Evolutionary conservation across 1,284 basidiomycete genomes (phyloP), one percentile per base, ranked within the genome.

Genomic region (Rhodofomes roseus): DNA sequence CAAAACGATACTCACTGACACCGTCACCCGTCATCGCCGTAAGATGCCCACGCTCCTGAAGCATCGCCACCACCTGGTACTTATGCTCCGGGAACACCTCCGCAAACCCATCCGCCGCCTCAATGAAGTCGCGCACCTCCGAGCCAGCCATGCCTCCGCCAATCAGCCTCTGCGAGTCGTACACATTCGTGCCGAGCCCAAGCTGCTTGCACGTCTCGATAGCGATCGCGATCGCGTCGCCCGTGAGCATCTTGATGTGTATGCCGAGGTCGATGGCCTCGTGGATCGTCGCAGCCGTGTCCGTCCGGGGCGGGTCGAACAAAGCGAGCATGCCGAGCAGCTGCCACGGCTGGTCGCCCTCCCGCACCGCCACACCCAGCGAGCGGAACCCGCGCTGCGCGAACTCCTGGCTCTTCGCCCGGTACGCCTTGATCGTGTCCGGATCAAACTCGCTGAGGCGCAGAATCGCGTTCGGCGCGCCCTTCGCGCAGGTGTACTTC

Each of bases 161-260:
- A 37, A 60, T 60, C 25, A 60, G 55, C n/a, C 59, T 36, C 55
- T 27, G 54, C 27, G 59, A 60, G 31, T 60, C 59, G 44, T 60
- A 60, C 48, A 60, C 59, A n/a, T 60, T 60, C 48, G 59, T 60
- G n/a, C 59, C 59, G 4, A 60, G 55, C 48, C 54, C 55, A 27
- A 60, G 55, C 46, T 56, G 59, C 54, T 60, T 60, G 55, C 59
- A 60, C 55, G 59, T 60, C 59, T 60, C 59, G 55, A 60, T 60
- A 27, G 59, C 59, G 50, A 60, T 60, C 29, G 59, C 59, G 31
- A 60, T 54, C 14, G 59, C 59, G 55, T 60, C 59, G 27, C 59
- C 59, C 14, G 59, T 60, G 29, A 60, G 59, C 59, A 60, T 60
- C 59, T 60, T 60, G 50, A 60, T 54, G 46, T 60, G 54, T 12